Conservation (phyloP, 106 monocot genomes). For the Dioscorea alata region DNA sequence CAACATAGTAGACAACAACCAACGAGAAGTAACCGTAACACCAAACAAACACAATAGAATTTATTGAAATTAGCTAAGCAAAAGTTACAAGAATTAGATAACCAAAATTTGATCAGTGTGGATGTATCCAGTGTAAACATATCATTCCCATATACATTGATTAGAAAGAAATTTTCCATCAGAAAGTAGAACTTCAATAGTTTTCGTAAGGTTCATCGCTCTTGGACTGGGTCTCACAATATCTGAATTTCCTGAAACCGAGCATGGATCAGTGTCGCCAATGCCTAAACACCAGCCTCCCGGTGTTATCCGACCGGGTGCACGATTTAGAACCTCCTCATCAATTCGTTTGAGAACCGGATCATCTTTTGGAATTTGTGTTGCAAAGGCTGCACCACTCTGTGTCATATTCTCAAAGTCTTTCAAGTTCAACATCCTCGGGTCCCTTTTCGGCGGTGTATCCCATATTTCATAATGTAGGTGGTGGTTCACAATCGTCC, state of each 20-base stretch:
- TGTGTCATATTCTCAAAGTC: slow-evolving; percentile 47
- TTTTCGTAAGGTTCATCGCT: slow-evolving; percentile 51
- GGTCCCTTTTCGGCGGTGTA: slow-evolving; percentile 21
- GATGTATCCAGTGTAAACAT: slow-evolving; percentile 5
- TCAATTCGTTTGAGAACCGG: slow-evolving; percentile 64
- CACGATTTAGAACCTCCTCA: slow-evolving; percentile 43
- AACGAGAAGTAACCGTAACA: no score
- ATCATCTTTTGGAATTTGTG: slow-evolving; percentile 38
- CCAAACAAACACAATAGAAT: neutral
- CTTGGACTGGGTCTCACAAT: slow-evolving; percentile 57
- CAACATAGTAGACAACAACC: neutral
- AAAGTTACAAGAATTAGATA: neutral
- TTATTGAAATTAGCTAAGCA: neutral
- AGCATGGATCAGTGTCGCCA: slow-evolving; percentile 44
- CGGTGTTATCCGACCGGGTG: slow-evolving; percentile 26
- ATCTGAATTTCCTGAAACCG: slow-evolving; percentile 48
- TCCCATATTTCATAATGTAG: slow-evolving; percentile 44
- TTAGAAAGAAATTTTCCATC: slow-evolving; percentile 27
- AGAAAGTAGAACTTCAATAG: slow-evolving; percentile 38
- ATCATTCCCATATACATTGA: slow-evolving; percentile 73
- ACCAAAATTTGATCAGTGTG: no score
- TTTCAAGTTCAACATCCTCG: slow-evolving; percentile 8
- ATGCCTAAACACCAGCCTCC: slow-evolving; percentile 88
- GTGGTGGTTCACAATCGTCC: slow-evolving; percentile 58
- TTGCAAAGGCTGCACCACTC: slow-evolving; percentile 62